Evolutionary conservation across 768 basidiomycete species (phyloP), one percentile per base, ranked within the genome.

Genomic region (Strobilomyces confusus): DNA sequence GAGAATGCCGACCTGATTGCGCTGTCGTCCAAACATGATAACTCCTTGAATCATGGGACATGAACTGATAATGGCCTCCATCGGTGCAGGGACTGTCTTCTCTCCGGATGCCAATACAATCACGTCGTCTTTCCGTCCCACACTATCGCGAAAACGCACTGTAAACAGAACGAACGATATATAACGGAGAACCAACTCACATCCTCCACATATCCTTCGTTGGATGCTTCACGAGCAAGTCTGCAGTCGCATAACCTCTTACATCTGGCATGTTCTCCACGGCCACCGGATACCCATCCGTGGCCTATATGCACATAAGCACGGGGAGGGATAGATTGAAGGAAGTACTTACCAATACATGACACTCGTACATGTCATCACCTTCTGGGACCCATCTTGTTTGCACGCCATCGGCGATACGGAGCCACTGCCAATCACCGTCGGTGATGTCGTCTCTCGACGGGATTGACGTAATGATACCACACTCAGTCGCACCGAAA

Each of bases 161-260:
- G 13, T 54, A 7, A 50, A 33, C 14, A 23, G 15, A 36, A n/a
- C 0, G 34, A 32, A 32, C 9, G 11, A n/a, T 9, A 4, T 17
- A 9, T 12, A 11, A 8, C 19, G 5, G 20, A 23, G 14, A 40
- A 26, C 20, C 9, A n/a, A 44, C 57, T n/a, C 13, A 57, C 57
- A 58, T 56, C 41, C 33, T 51, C 57, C 57, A 58, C 52, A 56
- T 33, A 2, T 69, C 58, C 23, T 72, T 74, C 0, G 73, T 73
- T 0, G 79, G 78, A 54, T 80, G 79, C 23, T 60, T 69, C 13
- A 70, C 54, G 48, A 74, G 76, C 4, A 80, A 52, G 60, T 79
- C 79, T 1, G 71, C 69, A 0, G 74, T 77, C 0, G 72, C 74
- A 48, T 76, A 55, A 1, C 58, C 58, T n/a, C 73, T 49, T 0